phyloP scores from a whole-genome alignment of 176 grass and related monocot species.

The Phoenix roebelenii region DNA sequence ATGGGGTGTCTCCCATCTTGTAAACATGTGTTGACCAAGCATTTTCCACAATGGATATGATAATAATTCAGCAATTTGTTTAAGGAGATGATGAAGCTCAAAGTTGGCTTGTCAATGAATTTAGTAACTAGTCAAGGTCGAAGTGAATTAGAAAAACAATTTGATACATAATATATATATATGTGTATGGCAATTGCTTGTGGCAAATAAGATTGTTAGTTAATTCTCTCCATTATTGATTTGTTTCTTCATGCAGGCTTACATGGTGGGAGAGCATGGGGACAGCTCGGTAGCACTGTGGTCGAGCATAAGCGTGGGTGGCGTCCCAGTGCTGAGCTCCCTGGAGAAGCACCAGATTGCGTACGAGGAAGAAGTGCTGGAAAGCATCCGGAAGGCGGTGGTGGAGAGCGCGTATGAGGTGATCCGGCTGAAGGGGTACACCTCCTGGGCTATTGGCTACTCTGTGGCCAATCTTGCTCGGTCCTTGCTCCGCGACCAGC shows the following conservation, averaged over 20 bases:
- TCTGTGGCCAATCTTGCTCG: constrained; percentile 50
- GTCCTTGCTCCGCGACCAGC: constrained; percentile 68
- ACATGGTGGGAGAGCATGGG: constrained; percentile 79
- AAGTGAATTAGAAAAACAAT: too few species aligned
- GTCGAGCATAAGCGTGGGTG: constrained; percentile 56
- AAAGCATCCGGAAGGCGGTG: constrained; percentile 47
- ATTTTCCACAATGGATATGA: neutral
- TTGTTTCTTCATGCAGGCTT: constrained; percentile 21
- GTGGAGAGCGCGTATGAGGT: constrained; percentile 73
- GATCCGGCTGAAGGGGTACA: constrained; percentile 61
- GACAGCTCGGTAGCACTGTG: constrained; percentile 84
- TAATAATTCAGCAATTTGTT: neutral
- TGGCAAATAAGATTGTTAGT: too few species aligned
- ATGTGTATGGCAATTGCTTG: too few species aligned
- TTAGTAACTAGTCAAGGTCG: too few species aligned
- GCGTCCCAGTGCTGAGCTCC: constrained; percentile 53
- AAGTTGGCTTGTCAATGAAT: too few species aligned
- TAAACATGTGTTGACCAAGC: too few species aligned
- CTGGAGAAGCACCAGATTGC: constrained; percentile 33
- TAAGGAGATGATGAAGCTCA: neutral
- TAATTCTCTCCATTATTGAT: too few species aligned
- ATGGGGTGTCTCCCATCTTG: too few species aligned
- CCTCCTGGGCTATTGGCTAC: constrained; percentile 89
- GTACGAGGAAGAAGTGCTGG: constrained; percentile 30
- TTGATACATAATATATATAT: too few species aligned